phyloP scores from a whole-genome alignment of 1,284 basidiomycete genomes.

The Fomitopsis palustris region DNA sequence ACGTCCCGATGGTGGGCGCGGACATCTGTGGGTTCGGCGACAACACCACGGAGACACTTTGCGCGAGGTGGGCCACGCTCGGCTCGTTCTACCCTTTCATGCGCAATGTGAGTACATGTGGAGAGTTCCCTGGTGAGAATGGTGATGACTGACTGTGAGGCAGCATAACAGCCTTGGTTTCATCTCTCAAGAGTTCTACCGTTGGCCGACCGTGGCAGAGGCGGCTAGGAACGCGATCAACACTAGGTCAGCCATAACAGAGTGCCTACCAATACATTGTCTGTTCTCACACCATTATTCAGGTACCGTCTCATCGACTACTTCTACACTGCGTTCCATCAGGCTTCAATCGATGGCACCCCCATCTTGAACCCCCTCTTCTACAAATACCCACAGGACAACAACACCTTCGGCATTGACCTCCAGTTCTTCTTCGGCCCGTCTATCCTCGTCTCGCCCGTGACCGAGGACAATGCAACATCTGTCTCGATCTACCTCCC shows the following conservation, averaged over 20 bases:
- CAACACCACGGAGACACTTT: conserved; percentile 60
- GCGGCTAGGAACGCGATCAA: conserved; percentile 60
- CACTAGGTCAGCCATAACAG: conserved; percentile 43
- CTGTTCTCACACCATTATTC: not conserved
- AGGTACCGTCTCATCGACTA: conserved; percentile 71
- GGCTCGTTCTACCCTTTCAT: conserved; percentile 74
- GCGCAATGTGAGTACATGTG: conserved; percentile 48
- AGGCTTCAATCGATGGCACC: conserved; percentile 53
- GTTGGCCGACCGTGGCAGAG: conserved; percentile 53
- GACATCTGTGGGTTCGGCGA: conserved; percentile 65
- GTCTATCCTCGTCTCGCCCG: conserved; percentile 66
- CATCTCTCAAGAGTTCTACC: conserved; percentile 66
- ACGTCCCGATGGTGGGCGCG: conserved; percentile 66
- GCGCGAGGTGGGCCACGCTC: conserved; percentile 65
- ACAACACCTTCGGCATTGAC: conserved; percentile 54
- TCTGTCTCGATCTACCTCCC: conserved; percentile 62
- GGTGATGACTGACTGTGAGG: not conserved
- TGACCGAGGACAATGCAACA: conserved; percentile 58
- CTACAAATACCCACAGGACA: conserved; percentile 64
- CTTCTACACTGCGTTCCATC: conserved; percentile 68
- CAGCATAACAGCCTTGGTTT: conserved; percentile 55
- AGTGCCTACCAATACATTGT: not conserved
- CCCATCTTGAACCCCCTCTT: conserved; percentile 60
- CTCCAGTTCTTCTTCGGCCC: conserved; percentile 69
- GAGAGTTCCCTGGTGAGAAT: not conserved